A percentile compares a stretch with the other conserved stretches of the same genome.
Evolutionary conservation across 306 rosid genomes (phyloP).

Genomic region (Prunus armeniaca): DNA sequence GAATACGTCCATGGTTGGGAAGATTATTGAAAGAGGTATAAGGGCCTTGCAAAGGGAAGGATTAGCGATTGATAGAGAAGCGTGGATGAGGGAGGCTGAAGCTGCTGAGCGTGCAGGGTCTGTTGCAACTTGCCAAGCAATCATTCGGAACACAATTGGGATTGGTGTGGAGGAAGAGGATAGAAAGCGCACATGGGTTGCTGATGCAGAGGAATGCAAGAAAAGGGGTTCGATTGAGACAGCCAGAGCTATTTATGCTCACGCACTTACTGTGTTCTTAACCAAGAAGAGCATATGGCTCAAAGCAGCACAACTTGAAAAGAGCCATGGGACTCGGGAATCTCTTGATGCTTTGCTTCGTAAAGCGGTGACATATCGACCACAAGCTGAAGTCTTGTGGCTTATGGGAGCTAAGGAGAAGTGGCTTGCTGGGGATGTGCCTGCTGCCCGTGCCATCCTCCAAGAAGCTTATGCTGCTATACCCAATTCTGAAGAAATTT

Average conservation of each 20-base stretch:
- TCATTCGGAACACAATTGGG: conserved; percentile 66
- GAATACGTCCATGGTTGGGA: conserved; percentile 75
- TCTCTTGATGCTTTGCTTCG: conserved; percentile 86
- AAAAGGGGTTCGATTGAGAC: conserved; percentile 88
- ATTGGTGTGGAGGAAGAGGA: conserved; percentile 94
- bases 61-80: conserved; percentile 70
- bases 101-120: conserved; percentile 89
- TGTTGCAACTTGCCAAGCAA: conserved; percentile 75
- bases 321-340: conserved; percentile 88
- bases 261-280: conserved; percentile 77
- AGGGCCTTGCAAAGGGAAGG: conserved; percentile 84
- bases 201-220: conserved; percentile 96
- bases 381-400: conserved; percentile 97
- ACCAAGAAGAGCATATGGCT: conserved; percentile 96
- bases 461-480: conserved; percentile 93
- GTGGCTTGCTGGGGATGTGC: conserved; percentile 97
- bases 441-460: conserved; percentile 82
- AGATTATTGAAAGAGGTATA: conserved; percentile 84
- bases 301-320: conserved; percentile 93
- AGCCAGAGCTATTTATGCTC: conserved; percentile 84
- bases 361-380: conserved; percentile 80
- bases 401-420: conserved; percentile 98
- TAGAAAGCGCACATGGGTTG: conserved; percentile 95
- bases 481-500: conserved; percentile 90
- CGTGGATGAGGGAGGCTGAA: conserved; percentile 96